Evolutionary conservation across 2,329 filamentous ascomycete genomes (phyloP).

Genomic region (Aspergillus pseudoviridinutans): DNA sequence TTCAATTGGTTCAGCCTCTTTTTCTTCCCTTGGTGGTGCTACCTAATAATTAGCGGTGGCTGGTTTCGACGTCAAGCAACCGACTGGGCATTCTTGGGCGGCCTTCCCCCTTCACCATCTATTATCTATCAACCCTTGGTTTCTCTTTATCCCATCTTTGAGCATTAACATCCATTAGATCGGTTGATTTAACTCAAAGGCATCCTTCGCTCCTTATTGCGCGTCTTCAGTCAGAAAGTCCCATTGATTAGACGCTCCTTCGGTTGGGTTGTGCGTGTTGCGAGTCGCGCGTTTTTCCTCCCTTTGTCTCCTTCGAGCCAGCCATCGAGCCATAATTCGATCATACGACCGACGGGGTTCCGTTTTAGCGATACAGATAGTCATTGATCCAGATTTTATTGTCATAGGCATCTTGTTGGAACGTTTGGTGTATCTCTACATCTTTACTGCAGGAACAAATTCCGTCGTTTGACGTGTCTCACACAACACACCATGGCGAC

Average conservation of each 20-base stretch:
- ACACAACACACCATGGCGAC: slow-evolving; percentile 36
- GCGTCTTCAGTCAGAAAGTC: neutral
- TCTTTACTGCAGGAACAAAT: neutral
- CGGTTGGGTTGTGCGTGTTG: neutral
- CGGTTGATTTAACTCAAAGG: neutral
- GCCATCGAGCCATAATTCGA: neutral
- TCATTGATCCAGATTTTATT: neutral
- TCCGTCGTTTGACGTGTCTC: neutral
- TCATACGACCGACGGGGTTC: neutral
- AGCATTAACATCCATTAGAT: neutral
- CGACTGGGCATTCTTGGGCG: neutral
- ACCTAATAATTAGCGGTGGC: neutral
- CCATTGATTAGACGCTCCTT: neutral
- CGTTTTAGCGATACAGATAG: neutral
- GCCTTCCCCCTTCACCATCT: neutral
- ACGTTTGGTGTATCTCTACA: neutral
- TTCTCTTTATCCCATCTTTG: neutral
- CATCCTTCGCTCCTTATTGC: neutral
- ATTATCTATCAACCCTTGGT: neutral
- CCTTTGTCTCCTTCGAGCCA: slow-evolving; percentile 12
- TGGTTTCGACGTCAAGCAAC: neutral
- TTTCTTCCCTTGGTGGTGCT: neutral
- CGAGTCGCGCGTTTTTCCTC: slow-evolving; percentile 14
- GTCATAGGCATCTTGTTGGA: neutral
- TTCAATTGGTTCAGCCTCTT: neutral